phyloP scores from a whole-genome alignment of 2,329 filamentous ascomycete genomes.

The Penicillium janthinellum region DNA sequence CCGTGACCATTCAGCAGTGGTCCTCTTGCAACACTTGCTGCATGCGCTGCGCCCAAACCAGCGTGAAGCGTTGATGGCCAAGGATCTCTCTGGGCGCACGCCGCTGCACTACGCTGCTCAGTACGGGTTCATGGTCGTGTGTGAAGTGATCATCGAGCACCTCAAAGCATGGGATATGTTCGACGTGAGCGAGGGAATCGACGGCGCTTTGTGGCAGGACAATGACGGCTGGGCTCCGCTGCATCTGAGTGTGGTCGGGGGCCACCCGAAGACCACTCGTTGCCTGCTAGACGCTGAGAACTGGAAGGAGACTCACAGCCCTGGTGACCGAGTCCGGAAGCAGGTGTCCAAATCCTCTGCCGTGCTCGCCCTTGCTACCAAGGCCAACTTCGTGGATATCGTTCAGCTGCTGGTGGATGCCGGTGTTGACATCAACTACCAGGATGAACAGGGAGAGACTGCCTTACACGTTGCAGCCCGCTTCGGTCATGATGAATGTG shows the following conservation, averaged over 20 bases:
- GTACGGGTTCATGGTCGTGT: slow-evolving; percentile 90
- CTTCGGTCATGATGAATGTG: slow-evolving; percentile 81
- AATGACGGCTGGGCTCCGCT: slow-evolving; percentile 86
- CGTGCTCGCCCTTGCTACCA: slow-evolving; percentile 84
- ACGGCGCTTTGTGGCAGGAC: slow-evolving; percentile 87
- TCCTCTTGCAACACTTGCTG: slow-evolving; percentile 65
- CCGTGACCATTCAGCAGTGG: slow-evolving; percentile 74
- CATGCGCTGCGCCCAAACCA: slow-evolving; percentile 70
- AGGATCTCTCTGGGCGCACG: slow-evolving; percentile 78
- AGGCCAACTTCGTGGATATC: slow-evolving; percentile 81
- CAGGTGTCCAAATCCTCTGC: slow-evolving; percentile 79
- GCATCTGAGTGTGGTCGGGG: slow-evolving; percentile 88
- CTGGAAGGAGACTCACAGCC: slow-evolving; percentile 66
- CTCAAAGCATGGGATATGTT: slow-evolving; percentile 91
- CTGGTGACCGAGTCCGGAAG: slow-evolving; percentile 67
- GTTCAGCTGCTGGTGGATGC: slow-evolving; percentile 86
- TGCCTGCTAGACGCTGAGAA: slow-evolving; percentile 78
- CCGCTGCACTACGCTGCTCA: slow-evolving; percentile 93
- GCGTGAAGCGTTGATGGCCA: slow-evolving; percentile 64
- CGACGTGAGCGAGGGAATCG: slow-evolving; percentile 80
- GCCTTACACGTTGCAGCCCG: slow-evolving; percentile 89
- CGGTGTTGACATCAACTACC: slow-evolving; percentile 90
- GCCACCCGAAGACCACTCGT: slow-evolving; percentile 83
- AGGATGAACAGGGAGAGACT: slow-evolving; percentile 86
- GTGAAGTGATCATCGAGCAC: slow-evolving; percentile 79